Conservation (phyloP, 441 rosid genomes). For the Melastoma candidum region DNA sequence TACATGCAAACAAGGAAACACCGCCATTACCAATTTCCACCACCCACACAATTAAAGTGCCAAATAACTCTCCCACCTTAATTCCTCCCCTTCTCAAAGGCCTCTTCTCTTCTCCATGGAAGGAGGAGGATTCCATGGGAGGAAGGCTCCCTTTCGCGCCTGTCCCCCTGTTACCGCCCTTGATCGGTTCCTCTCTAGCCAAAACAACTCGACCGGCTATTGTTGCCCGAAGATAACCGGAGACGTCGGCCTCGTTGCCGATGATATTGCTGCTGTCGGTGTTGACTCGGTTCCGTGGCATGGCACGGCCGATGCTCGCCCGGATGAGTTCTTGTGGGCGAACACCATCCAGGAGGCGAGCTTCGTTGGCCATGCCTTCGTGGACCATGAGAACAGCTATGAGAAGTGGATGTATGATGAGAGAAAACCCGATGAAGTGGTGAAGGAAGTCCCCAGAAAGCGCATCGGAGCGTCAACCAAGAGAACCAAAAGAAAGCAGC, state of each 20-base stretch:
- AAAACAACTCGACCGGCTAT: conserved; percentile 15
- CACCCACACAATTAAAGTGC: no score
- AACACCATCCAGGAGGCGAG: conserved; percentile 14
- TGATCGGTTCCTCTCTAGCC: conserved; percentile 60
- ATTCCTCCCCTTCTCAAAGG: no score
- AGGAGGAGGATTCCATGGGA: not conserved
- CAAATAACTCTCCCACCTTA: no score
- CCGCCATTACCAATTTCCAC: no score
- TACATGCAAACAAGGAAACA: no score
- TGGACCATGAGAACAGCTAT: conserved; percentile 10
- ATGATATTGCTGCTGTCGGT: conserved; percentile 8
- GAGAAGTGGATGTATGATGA: conserved; percentile 3
- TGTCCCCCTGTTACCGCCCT: conserved; percentile 62
- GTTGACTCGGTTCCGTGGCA: conserved; percentile 16
- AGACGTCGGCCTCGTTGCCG: conserved; percentile 15
- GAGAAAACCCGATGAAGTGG: conserved; percentile 2
- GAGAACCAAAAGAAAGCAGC: conserved; percentile 31
- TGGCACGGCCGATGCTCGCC: conserved; percentile 13
- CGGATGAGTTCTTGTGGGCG: no score
- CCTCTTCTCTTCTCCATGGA: no score
- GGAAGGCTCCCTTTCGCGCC: conserved; percentile 21
- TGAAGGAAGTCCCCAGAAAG: conserved; percentile 18
- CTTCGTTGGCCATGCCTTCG: conserved; percentile 21
- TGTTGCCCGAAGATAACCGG: conserved; percentile 13
- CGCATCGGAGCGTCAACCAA: conserved; percentile 16